A percentile compares a stretch with the other conserved stretches of the same genome.
phyloP scores from a whole-genome alignment of 228 moss, liverwort and hornwort species.

The Sphagnum magellanicum region DNA sequence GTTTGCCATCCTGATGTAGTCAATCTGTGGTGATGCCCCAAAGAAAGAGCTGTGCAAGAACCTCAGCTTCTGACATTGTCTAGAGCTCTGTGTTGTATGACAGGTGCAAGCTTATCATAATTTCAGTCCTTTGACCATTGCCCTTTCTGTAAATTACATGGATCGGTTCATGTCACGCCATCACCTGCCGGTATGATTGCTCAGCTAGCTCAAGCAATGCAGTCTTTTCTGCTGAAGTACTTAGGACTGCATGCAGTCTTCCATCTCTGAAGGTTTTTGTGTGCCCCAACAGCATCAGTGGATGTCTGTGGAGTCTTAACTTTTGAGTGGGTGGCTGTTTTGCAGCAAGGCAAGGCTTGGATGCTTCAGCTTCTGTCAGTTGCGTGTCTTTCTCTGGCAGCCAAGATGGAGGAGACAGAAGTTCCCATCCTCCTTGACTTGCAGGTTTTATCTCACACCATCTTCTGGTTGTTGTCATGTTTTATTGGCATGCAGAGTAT shows the following conservation, averaged over 20 bases:
- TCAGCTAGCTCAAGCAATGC: neutral
- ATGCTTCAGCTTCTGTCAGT: slow-evolving; percentile 78
- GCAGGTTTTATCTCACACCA: slow-evolving; percentile 31
- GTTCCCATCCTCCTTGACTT: slow-evolving; percentile 89
- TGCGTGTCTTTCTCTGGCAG: slow-evolving; percentile 86
- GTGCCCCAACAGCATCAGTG: neutral
- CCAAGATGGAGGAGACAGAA: slow-evolving; percentile 98
- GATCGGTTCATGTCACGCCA: slow-evolving; percentile 95
- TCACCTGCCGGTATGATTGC: slow-evolving; percentile 63
- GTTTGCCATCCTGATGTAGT: too few species aligned
- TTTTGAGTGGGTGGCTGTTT: neutral
- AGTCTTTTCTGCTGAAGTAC: neutral
- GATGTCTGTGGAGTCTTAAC: neutral
- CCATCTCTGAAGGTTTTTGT: too few species aligned
- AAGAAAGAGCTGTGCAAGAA: neutral
- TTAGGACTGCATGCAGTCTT: too few species aligned
- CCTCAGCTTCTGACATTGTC: neutral
- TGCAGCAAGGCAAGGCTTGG: slow-evolving; percentile 72
- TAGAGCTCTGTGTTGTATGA: neutral
- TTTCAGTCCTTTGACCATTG: slow-evolving; percentile 75
- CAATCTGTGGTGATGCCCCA: too few species aligned
- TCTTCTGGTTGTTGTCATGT: too few species aligned
- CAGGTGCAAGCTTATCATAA: slow-evolving; percentile 89
- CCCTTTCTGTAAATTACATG: slow-evolving; percentile 93
- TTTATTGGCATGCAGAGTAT: too few species aligned